Evolutionary conservation across 768 basidiomycete species (phyloP), one percentile per base, ranked within the genome.

Genomic region (Hygrophoropsis aurantiaca): DNA sequence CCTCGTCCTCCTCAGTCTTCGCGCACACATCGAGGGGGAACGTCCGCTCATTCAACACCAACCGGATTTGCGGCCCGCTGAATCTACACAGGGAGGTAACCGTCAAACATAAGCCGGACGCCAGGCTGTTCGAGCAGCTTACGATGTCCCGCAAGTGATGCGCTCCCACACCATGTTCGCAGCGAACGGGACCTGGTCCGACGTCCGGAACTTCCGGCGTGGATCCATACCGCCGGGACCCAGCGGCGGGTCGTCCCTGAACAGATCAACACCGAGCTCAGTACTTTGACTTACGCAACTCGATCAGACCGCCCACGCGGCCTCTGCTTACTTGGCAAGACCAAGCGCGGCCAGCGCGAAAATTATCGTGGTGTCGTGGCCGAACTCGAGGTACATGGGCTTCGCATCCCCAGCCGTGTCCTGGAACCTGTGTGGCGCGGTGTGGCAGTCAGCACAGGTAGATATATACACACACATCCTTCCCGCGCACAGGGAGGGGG

Each of bases 101-200:
- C n/a, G n/a, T n/a, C n/a, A n/a, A n/a, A n/a, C n/a, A n/a, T n/a
- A n/a, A n/a, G n/a, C n/a, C n/a, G 27, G 13, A 18, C 8, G 37
- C 8, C 20, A 19, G 23, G 10, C 27, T n/a, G 39, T 58, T 42
- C 34, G 11, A 32, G 40, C 2, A 47, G 11, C 16, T 33, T 40
- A 67, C 65, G 68, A 70, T 11, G 58, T 56, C 42, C 53, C 49
- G 61, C 72, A 74, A 3, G 58, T 54, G 57, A 73, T 72, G 51
- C 55, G 64, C 54, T 74, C 72, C 73, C 71, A 75, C 21, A 69
- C 52, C 71, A 75, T 72, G 46, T 58, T 66, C 35, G 73, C 72
- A 11, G 60, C 73, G 49, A 76, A 76, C 25, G 74, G 74, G 13
- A 70, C 62, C 53, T 73, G 73, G 5, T 48, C 47, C 5, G 71